phyloP scores from a whole-genome alignment of 257 asterid genomes.

The Jaltomata sinuosa region DNA sequence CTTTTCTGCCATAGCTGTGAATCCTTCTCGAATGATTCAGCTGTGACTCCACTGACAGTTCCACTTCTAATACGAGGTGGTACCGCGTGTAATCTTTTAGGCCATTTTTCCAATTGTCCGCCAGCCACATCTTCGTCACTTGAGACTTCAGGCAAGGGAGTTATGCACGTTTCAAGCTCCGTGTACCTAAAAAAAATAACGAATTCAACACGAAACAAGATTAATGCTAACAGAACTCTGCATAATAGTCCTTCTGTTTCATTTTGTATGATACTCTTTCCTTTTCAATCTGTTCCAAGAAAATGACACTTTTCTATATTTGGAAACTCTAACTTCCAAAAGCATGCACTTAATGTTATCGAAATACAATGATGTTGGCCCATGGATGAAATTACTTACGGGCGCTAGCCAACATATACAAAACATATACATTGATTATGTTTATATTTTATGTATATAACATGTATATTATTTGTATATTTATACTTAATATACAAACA shows the following conservation, averaged over 20 bases:
- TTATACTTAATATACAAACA: too few relatives aligned
- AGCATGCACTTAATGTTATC: too few relatives aligned
- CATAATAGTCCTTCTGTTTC: not conserved
- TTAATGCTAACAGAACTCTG: not conserved
- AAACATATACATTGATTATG: too few relatives aligned
- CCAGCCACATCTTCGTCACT: slow-evolving; percentile 45
- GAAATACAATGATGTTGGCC: too few relatives aligned
- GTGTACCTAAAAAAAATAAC: slow-evolving; percentile 47
- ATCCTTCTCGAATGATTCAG: slow-evolving; percentile 31
- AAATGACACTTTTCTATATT: not conserved
- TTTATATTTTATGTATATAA: too few relatives aligned
- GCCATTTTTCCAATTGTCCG: slow-evolving; percentile 63
- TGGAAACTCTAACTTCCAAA: too few relatives aligned
- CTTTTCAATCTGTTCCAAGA: not conserved
- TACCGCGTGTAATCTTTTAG: slow-evolving; percentile 32
- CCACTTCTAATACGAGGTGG: slow-evolving; percentile 71
- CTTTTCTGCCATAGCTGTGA: slow-evolving; percentile 56
- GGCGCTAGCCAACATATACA: too few relatives aligned
- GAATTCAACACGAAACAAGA: not conserved
- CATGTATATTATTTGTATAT: too few relatives aligned
- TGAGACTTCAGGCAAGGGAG: slow-evolving; percentile 61
- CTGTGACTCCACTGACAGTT: slow-evolving; percentile 33
- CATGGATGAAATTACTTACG: too few relatives aligned
- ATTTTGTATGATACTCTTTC: not conserved
- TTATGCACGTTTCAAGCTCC: slow-evolving; percentile 52